A percentile compares a stretch with the other conserved stretches of the same genome.
Evolutionary conservation across 768 basidiomycete genomes (phyloP).

Genomic region (Austroboletus eburneus): DNA sequence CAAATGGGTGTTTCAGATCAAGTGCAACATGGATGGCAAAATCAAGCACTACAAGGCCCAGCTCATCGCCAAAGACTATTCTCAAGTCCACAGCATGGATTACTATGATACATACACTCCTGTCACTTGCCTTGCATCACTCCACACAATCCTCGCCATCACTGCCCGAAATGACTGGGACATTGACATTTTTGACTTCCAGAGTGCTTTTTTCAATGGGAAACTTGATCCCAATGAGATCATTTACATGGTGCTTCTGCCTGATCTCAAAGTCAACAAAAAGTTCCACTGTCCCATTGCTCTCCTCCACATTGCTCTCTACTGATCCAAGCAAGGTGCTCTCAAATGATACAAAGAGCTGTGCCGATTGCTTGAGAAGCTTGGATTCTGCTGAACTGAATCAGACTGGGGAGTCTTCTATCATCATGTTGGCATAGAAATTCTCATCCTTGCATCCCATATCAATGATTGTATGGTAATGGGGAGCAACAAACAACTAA

Average conservation of each 20-base stretch:
- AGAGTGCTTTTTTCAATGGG: slow-evolving; percentile 7
- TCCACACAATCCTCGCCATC: slow-evolving; percentile 15
- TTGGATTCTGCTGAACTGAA: background rate
- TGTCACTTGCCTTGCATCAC: slow-evolving; percentile 19
- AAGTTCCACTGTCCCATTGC: background rate
- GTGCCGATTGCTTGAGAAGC: rapidly evolving
- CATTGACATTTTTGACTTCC: slow-evolving; percentile 9
- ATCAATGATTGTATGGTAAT: slow-evolving; percentile 4
- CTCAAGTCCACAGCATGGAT: slow-evolving; percentile 37
- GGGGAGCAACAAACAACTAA: background rate
- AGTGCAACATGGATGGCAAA: slow-evolving; percentile 34
- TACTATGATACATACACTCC: slow-evolving; percentile 38
- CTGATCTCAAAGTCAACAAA: background rate
- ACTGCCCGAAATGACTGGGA: slow-evolving; percentile 6
- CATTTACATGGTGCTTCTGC: slow-evolving; percentile 9
- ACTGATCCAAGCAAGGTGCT: background rate
- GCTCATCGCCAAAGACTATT: slow-evolving; percentile 40
- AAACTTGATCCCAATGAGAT: slow-evolving; percentile 4
- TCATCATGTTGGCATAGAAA: background rate
- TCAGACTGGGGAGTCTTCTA: background rate
- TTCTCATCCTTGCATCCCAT: background rate
- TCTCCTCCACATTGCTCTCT: background rate
- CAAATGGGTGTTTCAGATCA: slow-evolving; percentile 41
- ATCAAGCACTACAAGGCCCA: slow-evolving; percentile 38
- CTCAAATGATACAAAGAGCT: slow-evolving; percentile 7